Evolutionary conservation across 2,329 filamentous ascomycete genomes (phyloP).

Genomic region (Monosporascus sp.): DNA sequence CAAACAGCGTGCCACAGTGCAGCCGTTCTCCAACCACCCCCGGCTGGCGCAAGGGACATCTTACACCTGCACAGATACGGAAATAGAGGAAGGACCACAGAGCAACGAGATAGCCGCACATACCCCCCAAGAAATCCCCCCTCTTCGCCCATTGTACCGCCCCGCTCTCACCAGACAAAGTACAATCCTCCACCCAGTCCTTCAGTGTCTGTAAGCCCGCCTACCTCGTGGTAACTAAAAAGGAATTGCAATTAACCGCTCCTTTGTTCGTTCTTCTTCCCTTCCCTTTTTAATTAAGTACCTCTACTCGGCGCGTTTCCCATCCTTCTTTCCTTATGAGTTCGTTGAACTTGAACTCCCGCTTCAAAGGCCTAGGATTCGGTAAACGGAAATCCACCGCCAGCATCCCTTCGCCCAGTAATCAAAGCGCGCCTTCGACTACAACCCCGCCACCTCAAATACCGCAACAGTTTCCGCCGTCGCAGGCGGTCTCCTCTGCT

Average conservation of each 20-base stretch:
- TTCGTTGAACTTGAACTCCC: slow-evolving; percentile 77
- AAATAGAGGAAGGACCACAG: background rate
- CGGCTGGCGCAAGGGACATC: background rate
- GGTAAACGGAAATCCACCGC: slow-evolving; percentile 71
- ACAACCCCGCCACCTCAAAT: slow-evolving; percentile 44
- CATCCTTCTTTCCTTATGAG: slow-evolving; percentile 51
- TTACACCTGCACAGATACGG: background rate
- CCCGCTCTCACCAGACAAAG: background rate
- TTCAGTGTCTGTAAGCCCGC: slow-evolving; percentile 2
- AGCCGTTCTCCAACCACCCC: background rate
- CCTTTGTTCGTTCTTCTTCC: slow-evolving; percentile 9
- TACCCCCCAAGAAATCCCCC: background rate
- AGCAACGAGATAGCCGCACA: background rate
- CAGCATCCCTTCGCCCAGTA: slow-evolving; percentile 49
- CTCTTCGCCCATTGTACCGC: background rate
- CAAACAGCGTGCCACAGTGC: too few species aligned
- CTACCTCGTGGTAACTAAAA: slow-evolving; percentile 2
- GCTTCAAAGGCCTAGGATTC: slow-evolving; percentile 75
- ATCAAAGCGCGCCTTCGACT: slow-evolving; percentile 23
- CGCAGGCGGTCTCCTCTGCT: slow-evolving; percentile 27
- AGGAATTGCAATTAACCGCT: background rate
- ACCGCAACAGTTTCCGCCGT: slow-evolving; percentile 41
- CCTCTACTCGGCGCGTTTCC: background rate
- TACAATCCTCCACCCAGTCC: background rate
- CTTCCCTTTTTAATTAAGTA: slow-evolving; percentile 14